Evolutionary conservation across 2,329 filamentous ascomycete species (phyloP).

Genomic region (Myotisia sp.): DNA sequence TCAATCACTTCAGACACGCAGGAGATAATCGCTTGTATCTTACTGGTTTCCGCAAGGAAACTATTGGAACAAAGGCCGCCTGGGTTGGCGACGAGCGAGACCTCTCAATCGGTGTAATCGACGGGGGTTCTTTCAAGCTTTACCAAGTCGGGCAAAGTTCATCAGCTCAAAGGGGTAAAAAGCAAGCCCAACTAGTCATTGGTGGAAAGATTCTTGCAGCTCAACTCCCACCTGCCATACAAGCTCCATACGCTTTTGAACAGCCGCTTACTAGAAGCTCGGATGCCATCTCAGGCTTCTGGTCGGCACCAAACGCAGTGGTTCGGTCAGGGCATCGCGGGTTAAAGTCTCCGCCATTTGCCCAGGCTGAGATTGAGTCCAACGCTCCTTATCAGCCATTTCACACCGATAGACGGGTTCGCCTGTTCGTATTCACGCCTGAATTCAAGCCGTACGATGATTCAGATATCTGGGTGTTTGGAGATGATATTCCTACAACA

Average conservation of each 20-base stretch:
- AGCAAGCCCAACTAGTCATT: slow-evolving; percentile 39
- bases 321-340: slow-evolving; percentile 28
- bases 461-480: slow-evolving; percentile 39
- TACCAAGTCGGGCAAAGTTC: slow-evolving; percentile 29
- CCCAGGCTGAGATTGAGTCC: slow-evolving; percentile 84
- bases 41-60: slow-evolving; percentile 25
- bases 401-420: slow-evolving; percentile 75
- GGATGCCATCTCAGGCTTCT: slow-evolving; percentile 24
- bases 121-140: slow-evolving; percentile 32
- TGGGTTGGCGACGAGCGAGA: slow-evolving; percentile 33
- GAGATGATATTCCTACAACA: slow-evolving; percentile 34
- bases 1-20: slow-evolving; percentile 34
- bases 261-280: slow-evolving; percentile 41
- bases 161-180: slow-evolving; percentile 42
- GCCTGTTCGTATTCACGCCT: slow-evolving; percentile 51
- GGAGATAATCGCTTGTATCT: slow-evolving; percentile 37
- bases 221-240: slow-evolving; percentile 49
- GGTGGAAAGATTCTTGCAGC: slow-evolving; percentile 51
- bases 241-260: slow-evolving; percentile 43
- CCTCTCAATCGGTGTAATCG: slow-evolving; percentile 32
- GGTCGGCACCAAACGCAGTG: slow-evolving; percentile 30
- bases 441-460: slow-evolving; percentile 25
- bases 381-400: slow-evolving; percentile 93
- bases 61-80: slow-evolving; percentile 29
- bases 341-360: slow-evolving; percentile 40